A percentile compares a stretch with the other conserved stretches of the same genome.
These are phyloP conservation scores for Pestalotiopsis fici DNA, from an alignment of 2,329 filamentous ascomycete genomes.

Conservation along the genomic window DNA sequence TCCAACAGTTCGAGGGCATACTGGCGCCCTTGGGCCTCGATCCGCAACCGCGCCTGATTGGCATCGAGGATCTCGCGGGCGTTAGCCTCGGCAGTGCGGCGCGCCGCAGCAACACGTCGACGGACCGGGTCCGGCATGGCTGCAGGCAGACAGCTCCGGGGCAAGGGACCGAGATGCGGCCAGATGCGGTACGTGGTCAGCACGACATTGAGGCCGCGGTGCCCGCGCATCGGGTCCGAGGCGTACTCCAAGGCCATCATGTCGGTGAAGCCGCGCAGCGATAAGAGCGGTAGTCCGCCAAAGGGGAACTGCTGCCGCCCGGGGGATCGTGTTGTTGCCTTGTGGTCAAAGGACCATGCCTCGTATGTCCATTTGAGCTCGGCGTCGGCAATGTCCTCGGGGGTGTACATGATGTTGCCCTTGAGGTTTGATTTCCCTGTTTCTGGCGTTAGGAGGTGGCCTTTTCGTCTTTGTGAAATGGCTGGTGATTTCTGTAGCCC, in stretches of 20 bases:
- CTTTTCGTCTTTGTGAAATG: background rate
- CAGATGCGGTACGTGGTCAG: conserved; percentile 9
- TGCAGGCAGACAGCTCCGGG: background rate
- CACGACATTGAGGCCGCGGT: conserved; percentile 5
- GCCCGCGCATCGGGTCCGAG: conserved; percentile 10
- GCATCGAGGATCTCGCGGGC: conserved; percentile 10
- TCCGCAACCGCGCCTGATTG: background rate
- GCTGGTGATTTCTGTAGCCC: no score
- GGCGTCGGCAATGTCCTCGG: conserved; percentile 16
- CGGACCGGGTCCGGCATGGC: conserved; percentile 8
- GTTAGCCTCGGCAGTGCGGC: background rate
- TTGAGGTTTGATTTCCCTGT: conserved; percentile 17
- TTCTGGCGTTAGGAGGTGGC: background rate
- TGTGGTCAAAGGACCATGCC: conserved; percentile 18
- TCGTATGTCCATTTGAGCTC: conserved; percentile 19
- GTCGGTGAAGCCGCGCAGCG: conserved; percentile 12
- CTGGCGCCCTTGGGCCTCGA: conserved; percentile 8
- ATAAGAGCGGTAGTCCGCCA: conserved; percentile 19
- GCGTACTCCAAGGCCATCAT: conserved; percentile 17
- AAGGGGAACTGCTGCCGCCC: conserved; percentile 13
- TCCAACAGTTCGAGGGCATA: background rate
- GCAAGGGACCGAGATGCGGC: conserved; percentile 9
- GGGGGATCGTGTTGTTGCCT: conserved; percentile 9
- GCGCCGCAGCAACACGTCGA: background rate
- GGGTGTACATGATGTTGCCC: conserved; percentile 14